Conservation (phyloP, 2,329 filamentous ascomycete species). For the Claviceps maximensis region DNA sequence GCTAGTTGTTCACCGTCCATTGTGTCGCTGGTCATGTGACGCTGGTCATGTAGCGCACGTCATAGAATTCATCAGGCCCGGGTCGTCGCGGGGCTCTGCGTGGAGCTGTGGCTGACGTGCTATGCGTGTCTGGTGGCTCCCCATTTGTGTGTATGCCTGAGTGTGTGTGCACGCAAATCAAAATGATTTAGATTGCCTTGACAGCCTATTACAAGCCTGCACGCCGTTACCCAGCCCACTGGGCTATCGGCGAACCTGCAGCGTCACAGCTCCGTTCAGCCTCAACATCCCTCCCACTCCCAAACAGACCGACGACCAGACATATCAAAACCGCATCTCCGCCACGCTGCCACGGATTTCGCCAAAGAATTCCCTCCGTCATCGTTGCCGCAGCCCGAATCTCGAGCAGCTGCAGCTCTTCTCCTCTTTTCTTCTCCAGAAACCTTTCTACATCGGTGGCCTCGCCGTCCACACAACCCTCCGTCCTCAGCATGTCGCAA, state of each 20-base stretch:
- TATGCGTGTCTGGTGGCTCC: too few species aligned
- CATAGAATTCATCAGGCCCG: not conserved
- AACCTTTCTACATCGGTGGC: conserved; percentile 10
- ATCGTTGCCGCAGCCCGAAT: not conserved
- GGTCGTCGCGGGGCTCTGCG: not conserved
- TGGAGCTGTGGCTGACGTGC: not conserved
- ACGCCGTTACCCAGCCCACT: too few species aligned
- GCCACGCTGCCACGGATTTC: not conserved
- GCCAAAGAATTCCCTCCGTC: not conserved
- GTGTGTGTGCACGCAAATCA: too few species aligned
- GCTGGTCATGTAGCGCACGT: not conserved
- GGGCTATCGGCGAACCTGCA: conserved; percentile 4
- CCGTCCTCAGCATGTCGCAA: conserved; percentile 66
- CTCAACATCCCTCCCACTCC: conserved; percentile 8
- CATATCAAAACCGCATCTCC: conserved; percentile 1
- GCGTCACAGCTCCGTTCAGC: conserved; percentile 17
- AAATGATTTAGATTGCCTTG: not conserved
- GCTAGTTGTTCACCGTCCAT: too few species aligned
- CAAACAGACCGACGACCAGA: conserved; percentile 6
- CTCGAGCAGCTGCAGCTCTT: not conserved
- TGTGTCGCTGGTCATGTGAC: not conserved
- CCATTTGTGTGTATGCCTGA: not conserved
- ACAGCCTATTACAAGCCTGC: not conserved
- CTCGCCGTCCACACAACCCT: conserved; percentile 4
- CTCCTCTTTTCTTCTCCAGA: conserved; percentile 7